Base-by-base conservation (phyloP, 208 protist genomes). In the Leishmania arabica region DNA sequence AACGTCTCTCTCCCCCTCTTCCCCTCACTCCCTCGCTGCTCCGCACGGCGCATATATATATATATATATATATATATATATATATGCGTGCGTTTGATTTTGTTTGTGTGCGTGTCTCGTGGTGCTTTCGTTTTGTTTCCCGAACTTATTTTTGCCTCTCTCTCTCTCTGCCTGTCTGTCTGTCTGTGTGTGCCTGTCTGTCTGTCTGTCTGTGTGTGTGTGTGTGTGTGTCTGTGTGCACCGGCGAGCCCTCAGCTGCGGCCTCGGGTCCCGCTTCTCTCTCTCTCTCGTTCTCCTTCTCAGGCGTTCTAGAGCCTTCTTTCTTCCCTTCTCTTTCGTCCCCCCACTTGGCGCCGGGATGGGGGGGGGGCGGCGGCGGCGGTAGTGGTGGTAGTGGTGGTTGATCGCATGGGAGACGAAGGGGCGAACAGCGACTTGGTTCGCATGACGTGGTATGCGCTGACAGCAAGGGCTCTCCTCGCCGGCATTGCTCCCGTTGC, bases 41-140 rank as follows among this genome's bases (percentile, higher is more conserved):
- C 34, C 24, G 27, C 4, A 64, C 58, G 27, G 58, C 27, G 27
- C 40, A 40, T 3, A 40, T 3, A 40, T 3, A 40, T 3, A 40
- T 70, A 0, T 70, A 34, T 34, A 0, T 70, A 4, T 47, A 40
- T 3, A 40, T 3, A 40, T 3, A 40, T 70, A 0, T 70, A 34
- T 34, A 0, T 70, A 4, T 47, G 8, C 19, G 27, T 70, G 65
- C 34, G 64, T 19, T 34, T 45, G 31, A 8, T 1, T 69, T 1
- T 69, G 17, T 11, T 78, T 71, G 24, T 78, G 80, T 70, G 27
- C 9, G 9, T 47, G 7, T 60, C 53, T 65, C 31, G 31, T 5
- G 69, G 24, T 31, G 42, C 80, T 78, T 80, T 70, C 37, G 21
- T 86, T 62, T 60, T 65, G 66, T 11, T 75, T 40, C 45, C 2